Conservation (phyloP, 1,284 basidiomycete genomes). For the Trametes versicolor region DNA sequence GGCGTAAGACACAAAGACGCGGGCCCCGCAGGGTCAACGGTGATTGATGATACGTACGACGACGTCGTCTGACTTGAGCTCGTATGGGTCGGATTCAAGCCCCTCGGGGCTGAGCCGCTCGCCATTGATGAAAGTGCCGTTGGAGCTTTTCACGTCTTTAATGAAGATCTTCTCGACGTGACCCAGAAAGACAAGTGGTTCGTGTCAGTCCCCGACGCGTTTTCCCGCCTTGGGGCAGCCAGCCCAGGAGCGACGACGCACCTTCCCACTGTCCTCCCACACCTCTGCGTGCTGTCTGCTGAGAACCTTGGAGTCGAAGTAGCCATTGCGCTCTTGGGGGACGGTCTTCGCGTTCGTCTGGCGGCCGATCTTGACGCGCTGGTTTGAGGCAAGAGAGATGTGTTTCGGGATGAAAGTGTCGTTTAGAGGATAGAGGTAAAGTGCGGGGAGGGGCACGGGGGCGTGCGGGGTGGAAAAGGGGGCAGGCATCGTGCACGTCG, state of each 20-base stretch:
- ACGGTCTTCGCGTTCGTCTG: slow-evolving; percentile 98
- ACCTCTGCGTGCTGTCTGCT: slow-evolving; percentile 97
- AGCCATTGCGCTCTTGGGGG: slow-evolving; percentile 95
- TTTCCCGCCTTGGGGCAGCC: background rate
- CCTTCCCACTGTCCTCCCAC: slow-evolving; percentile 93
- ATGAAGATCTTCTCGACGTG: slow-evolving; percentile 84
- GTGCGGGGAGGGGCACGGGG: slow-evolving; percentile 64
- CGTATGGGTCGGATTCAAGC: slow-evolving; percentile 92
- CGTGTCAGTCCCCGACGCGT: slow-evolving; percentile 15
- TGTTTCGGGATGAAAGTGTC: slow-evolving; percentile 97
- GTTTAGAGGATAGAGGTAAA: slow-evolving; percentile 95
- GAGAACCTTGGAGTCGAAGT: slow-evolving; percentile 97
- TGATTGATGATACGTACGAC: slow-evolving; percentile 61
- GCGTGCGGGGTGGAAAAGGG: slow-evolving; percentile 45
- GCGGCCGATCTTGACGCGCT: slow-evolving; percentile 94
- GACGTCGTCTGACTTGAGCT: slow-evolving; percentile 95
- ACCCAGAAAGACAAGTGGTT: slow-evolving; percentile 12
- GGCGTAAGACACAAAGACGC: slow-evolving; percentile 15
- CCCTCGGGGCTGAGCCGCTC: slow-evolving; percentile 92
- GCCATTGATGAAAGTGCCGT: slow-evolving; percentile 98
- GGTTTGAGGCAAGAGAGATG: slow-evolving; percentile 81
- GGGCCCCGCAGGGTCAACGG: background rate
- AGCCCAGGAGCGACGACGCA: slow-evolving; percentile 45
- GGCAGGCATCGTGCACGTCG: slow-evolving; percentile 46
- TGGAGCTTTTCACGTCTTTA: slow-evolving; percentile 98